Evolutionary conservation across 2,329 filamentous ascomycete species (phyloP).

Genomic region (Leptographium lundbergii): DNA sequence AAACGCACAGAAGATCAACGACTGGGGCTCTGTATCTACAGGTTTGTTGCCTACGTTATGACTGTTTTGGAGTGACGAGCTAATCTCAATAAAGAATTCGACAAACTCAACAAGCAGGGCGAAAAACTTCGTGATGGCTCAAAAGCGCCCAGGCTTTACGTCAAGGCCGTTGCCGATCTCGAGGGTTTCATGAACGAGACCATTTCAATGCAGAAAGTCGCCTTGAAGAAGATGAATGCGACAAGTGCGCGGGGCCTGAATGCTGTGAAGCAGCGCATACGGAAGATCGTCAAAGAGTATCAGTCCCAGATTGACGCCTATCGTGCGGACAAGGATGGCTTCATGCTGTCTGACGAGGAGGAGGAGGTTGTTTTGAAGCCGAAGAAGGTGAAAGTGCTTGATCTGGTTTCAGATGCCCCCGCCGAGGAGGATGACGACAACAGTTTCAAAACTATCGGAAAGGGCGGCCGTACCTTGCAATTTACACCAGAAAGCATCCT

Average conservation of each 20-base stretch:
- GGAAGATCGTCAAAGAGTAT: slow-evolving; percentile 97
- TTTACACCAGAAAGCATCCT: slow-evolving; percentile 97
- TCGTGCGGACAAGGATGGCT: slow-evolving; percentile 71
- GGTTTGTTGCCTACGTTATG: slow-evolving; percentile 42
- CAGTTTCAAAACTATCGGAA: slow-evolving; percentile 80
- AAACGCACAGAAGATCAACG: slow-evolving; percentile 93
- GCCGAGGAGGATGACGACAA: slow-evolving; percentile 63
- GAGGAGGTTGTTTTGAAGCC: slow-evolving; percentile 45
- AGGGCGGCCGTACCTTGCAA: slow-evolving; percentile 75
- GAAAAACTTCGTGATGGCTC: slow-evolving; percentile 64
- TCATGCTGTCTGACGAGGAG: slow-evolving; percentile 75
- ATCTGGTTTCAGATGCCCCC: slow-evolving; percentile 32
- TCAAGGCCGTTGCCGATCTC: slow-evolving; percentile 84
- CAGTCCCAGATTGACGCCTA: slow-evolving; percentile 78
- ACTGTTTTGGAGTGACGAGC: neutral
- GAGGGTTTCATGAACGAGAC: slow-evolving; percentile 93
- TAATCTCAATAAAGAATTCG: slow-evolving; percentile 53
- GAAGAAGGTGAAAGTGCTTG: slow-evolving; percentile 36
- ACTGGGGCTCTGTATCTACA: slow-evolving; percentile 86
- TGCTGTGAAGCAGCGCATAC: slow-evolving; percentile 94
- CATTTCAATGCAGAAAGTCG: slow-evolving; percentile 88
- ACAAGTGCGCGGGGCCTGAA: slow-evolving; percentile 90
- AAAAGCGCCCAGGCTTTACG: slow-evolving; percentile 78
- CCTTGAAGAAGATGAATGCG: slow-evolving; percentile 97
- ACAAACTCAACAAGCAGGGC: slow-evolving; percentile 84